A percentile compares a stretch with the other conserved stretches of the same genome.
Conservation (phyloP, 1,139 yeast species). For the Fermentozyma sake region DNA sequence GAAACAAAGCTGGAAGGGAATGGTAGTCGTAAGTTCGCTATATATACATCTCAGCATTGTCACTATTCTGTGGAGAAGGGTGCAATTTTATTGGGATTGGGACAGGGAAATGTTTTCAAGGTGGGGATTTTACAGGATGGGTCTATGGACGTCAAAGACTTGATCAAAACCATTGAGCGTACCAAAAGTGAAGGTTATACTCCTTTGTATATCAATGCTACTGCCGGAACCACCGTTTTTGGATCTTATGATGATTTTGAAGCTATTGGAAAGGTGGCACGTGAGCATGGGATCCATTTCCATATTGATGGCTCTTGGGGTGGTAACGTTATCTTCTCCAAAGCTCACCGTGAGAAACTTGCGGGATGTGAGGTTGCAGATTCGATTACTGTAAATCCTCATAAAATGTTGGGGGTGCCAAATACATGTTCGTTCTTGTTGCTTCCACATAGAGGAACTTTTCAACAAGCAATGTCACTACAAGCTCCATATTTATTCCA, state of each 20-base stretch:
- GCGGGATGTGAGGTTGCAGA: constrained; percentile 64
- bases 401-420: constrained; percentile 89
- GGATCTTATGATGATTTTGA: constrained; percentile 76
- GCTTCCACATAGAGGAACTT: constrained; percentile 60
- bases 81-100: constrained; percentile 73
- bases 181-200: constrained; percentile 53
- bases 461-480: constrained; percentile 71
- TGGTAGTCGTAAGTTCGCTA: constrained; percentile 51
- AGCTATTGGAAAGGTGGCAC: constrained; percentile 52
- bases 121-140: constrained; percentile 55
- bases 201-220: constrained; percentile 74
- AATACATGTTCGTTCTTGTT: constrained; percentile 79
- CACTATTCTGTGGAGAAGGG: constrained; percentile 84
- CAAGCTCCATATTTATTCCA: constrained; percentile 83
- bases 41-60: constrained; percentile 67
- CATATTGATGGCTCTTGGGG: constrained; percentile 95
- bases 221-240: constrained; percentile 88
- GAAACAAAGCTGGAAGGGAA: constrained; percentile 67
- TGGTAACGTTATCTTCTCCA: constrained; percentile 72
- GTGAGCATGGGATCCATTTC: constrained; percentile 58
- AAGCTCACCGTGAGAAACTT: constrained; percentile 40
- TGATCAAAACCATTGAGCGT: constrained; percentile 42
- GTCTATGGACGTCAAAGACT: constrained; percentile 45
- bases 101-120: constrained; percentile 59
- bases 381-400: constrained; percentile 83